Evolutionary conservation across 208 protist species (phyloP), one percentile per base, ranked within the genome.

Genomic region (Willaertia magna): DNA sequence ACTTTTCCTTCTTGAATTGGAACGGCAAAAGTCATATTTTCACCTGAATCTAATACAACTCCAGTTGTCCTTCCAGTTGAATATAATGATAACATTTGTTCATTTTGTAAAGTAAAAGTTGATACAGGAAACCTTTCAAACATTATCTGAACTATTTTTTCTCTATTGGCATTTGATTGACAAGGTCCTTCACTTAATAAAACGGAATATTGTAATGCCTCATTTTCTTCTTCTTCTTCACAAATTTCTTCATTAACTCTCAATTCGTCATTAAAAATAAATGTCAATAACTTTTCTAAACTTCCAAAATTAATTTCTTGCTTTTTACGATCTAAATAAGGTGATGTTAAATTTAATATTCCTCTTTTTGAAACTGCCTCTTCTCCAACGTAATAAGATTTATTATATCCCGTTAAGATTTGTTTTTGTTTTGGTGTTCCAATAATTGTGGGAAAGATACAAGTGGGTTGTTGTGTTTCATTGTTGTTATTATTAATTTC

Each of bases 391-490:
- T 90, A 94, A 18, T 48, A 30, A 61, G 97, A 95, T 90, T 98
- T 98, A 20, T 94, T 93, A 86, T 93, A 96, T 49, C 96, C 96
- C 75, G 97, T 95, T 93, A 98, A 98, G 26, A 96, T 94, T 55
- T 93, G 92, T 76, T 92, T 85, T 87, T 97, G 94, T 81, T 96
- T 96, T 52, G 97, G 96, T 51, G 94, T 92, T 39, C 98, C 97
- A 86, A 99, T 93, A 75, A 99, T 94, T 4, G 96, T 95, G 12
- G 96, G 97, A 89, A 99, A 98, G 12, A 99, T 95, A 88, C 96
- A 91, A 67, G 95, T 89, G 18, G 97, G 97, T 20, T n/a, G n/a
- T n/a, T n/a, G n/a, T n/a, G n/a, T n/a, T n/a, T n/a, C n/a, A n/a
- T n/a, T n/a, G n/a, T n/a, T n/a, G n/a, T n/a, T n/a, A n/a, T n/a